Base-by-base conservation (phyloP, 768 basidiomycete species). In the Hericium coralloides region DNA sequence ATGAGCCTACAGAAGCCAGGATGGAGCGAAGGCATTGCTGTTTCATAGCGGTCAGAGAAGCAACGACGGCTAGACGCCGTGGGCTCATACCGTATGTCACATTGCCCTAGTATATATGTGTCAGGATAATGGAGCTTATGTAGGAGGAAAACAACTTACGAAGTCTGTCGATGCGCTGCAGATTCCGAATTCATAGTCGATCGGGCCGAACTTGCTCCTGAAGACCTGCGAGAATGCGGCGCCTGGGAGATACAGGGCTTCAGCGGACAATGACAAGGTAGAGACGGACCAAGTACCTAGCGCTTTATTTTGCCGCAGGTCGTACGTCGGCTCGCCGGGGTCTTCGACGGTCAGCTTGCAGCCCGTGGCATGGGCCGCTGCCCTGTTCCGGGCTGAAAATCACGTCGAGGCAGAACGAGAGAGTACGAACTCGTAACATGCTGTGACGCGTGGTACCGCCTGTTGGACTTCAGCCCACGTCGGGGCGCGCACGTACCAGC, bases 151-250 rank as follows among this genome's bases (percentile, higher is more conserved):
- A 22, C 15, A 6, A 72, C 86, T 73, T 63, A 90, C 90, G 60
- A 92, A 92, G 66, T 92, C 90, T 2, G 90, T 92, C 4, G 88
- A 92, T 12, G 87, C 89, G 48, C 76, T 77, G 5, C 73, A 70
- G 62, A 86, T 86, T 47, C 88, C 84, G 76, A 80, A 83, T 58
- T 79, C 77, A 63, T 83, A 79, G 65, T 86, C 83, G 55, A 86
- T 74, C 2, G 70, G 69, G 0, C 85, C 87, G 57, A 83, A 86
- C 55, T 80, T 80, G 59, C 79, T 82, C 17, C 76, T 69, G 37
- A 82, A 76, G 39, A 87, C 74, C 50, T 79, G 77, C 0, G 80
- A 81, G 36, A 89, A 83, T 65, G 87, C 85, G 14, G 74, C 76
- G 2, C 82, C 89, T 90, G 26, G 14, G 20, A 37, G 18, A 55